A percentile compares a stretch with the other conserved stretches of the same genome.
Evolutionary conservation across 352 stramenopile genomes (phyloP).

Genomic region (Globisporangium polare): DNA sequence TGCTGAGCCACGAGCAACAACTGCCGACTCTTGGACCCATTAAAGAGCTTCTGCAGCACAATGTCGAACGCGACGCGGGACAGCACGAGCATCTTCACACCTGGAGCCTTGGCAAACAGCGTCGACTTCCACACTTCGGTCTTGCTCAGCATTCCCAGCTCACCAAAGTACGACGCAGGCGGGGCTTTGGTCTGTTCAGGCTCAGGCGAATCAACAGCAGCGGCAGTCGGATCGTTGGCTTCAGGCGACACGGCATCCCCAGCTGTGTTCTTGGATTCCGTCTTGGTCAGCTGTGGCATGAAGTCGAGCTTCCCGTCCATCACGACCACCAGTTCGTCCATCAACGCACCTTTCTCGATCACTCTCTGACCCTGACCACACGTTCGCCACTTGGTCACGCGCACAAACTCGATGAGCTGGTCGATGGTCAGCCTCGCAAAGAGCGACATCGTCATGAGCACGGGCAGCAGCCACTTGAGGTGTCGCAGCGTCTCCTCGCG

Average conservation of each 20-base stretch:
- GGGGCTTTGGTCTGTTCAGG: slow-evolving; percentile 6
- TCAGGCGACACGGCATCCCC: neutral
- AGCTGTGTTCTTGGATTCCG: neutral
- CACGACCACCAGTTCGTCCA: slow-evolving; percentile 38
- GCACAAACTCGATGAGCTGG: slow-evolving; percentile 50
- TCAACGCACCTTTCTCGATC: slow-evolving; percentile 22
- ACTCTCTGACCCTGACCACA: slow-evolving; percentile 18
- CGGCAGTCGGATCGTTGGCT: neutral
- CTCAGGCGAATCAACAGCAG: neutral
- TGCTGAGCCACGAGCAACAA: slow-evolving; percentile 17
- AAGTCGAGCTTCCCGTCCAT: slow-evolving; percentile 35
- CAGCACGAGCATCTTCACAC: slow-evolving; percentile 28
- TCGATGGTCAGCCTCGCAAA: slow-evolving; percentile 38
- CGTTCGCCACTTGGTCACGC: slow-evolving; percentile 31
- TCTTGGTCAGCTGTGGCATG: neutral
- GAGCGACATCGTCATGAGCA: slow-evolving; percentile 26
- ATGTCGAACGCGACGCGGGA: slow-evolving; percentile 34
- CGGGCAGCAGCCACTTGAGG: slow-evolving; percentile 30
- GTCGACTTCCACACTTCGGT: slow-evolving; percentile 35
- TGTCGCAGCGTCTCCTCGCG: slow-evolving; percentile 48
- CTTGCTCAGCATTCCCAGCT: slow-evolving; percentile 44
- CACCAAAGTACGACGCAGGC: slow-evolving; percentile 30
- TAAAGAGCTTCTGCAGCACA: slow-evolving; percentile 39
- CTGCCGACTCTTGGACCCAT: slow-evolving; percentile 21
- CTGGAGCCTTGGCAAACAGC: slow-evolving; percentile 15